These are phyloP conservation scores for Helminthosporium solani DNA, from an alignment of 2,329 filamentous ascomycete genomes.

Conservation along the genomic window DNA sequence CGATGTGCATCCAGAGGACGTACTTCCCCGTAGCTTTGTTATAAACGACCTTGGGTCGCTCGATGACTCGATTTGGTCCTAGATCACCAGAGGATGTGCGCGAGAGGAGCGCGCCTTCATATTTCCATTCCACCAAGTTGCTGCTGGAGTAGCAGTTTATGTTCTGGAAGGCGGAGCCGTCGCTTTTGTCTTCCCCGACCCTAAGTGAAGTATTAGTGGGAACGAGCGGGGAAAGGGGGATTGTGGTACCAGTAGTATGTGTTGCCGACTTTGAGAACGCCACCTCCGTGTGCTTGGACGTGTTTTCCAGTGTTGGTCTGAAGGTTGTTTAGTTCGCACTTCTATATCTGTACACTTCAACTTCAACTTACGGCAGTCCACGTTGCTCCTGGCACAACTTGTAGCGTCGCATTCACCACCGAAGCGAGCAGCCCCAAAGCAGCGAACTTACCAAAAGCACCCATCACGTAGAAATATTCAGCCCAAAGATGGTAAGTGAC, in stretches of 20 bases:
- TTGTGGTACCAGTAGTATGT: conserved; percentile 60
- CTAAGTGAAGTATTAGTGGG: conserved; percentile 31
- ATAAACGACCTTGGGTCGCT: conserved; percentile 68
- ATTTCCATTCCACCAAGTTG: conserved; percentile 59
- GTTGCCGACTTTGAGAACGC: conserved; percentile 59
- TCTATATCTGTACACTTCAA: no score
- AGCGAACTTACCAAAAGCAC: conserved; percentile 9
- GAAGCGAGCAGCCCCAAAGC: conserved; percentile 19
- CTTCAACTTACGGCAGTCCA: conserved; percentile 37
- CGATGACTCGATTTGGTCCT: conserved; percentile 62
- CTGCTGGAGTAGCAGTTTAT: conserved; percentile 63
- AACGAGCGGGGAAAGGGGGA: neutral
- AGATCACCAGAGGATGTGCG: conserved; percentile 57
- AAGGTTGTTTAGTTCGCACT: conserved; percentile 4
- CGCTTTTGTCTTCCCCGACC: conserved; percentile 68
- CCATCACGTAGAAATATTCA: conserved; percentile 18
- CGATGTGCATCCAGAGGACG: conserved; percentile 71
- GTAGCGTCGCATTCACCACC: conserved; percentile 31
- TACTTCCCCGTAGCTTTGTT: conserved; percentile 65
- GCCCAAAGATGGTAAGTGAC: conserved; percentile 2
- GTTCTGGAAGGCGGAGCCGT: conserved; percentile 61
- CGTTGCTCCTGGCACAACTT: conserved; percentile 43
- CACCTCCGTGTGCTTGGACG: conserved; percentile 66
- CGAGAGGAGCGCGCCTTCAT: conserved; percentile 60
- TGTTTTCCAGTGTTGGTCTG: conserved; percentile 52